Percentiles rank a stretch among this genome's conserved stretches.
Conservation (phyloP, 2,329 filamentous ascomycete species). For the Cytospora chrysosperma region DNA sequence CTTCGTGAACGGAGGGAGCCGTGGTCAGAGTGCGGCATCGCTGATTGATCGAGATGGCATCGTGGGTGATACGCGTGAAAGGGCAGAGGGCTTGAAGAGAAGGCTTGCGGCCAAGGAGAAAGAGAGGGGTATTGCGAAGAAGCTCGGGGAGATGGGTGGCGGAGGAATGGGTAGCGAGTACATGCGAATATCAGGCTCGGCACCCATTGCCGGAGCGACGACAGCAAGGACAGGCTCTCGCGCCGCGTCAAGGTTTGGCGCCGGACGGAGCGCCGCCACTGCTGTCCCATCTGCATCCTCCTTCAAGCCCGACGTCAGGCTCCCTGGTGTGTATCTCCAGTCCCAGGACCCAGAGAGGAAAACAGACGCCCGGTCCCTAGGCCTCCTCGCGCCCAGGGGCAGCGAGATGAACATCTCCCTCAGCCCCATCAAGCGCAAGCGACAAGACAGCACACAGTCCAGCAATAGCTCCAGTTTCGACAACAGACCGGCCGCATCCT, state of each 20-base stretch:
- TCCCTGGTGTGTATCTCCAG: constrained; percentile 19
- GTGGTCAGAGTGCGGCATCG: constrained; percentile 52
- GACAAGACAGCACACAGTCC: constrained; percentile 49
- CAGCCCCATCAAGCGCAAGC: constrained; percentile 62
- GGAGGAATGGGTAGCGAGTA: constrained; percentile 68
- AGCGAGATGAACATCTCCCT: constrained; percentile 51
- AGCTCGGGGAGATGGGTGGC: constrained; percentile 61
- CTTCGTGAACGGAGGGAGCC: constrained; percentile 45
- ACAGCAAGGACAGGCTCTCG: constrained; percentile 18
- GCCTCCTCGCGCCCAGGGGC: constrained; percentile 40
- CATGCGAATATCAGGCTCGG: constrained; percentile 46
- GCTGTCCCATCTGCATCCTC: constrained; percentile 20
- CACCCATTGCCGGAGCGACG: background rate
- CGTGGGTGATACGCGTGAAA: constrained; percentile 54
- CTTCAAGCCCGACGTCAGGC: constrained; percentile 22
- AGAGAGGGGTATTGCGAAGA: constrained; percentile 70
- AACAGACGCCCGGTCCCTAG: constrained; percentile 46
- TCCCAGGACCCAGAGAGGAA: constrained; percentile 31
- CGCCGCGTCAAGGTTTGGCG: constrained; percentile 20
- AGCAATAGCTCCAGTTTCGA: constrained; percentile 28
- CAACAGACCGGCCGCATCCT: background rate
- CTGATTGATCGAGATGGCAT: constrained; percentile 61
- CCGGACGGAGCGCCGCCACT: constrained; percentile 5
- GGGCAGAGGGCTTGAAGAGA: constrained; percentile 64
- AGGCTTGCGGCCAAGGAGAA: constrained; percentile 66